Base-by-base conservation (phyloP, 208 protist genomes). In the Crithidia brevicula region DNA sequence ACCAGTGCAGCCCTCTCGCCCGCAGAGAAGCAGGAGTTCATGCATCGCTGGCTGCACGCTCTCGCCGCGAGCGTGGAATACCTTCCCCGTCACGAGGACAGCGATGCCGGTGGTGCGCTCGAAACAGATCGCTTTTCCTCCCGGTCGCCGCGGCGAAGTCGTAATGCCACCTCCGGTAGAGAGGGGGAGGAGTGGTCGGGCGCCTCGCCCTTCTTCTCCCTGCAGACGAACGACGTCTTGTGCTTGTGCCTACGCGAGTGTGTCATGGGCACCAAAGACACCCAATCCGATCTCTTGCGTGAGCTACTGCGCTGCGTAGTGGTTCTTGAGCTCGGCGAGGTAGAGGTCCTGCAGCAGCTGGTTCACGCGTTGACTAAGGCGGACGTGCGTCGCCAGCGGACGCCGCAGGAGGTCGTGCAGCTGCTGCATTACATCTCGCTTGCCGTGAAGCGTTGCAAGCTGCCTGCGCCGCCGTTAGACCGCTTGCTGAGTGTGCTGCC, bases 361-460 rank as follows among this genome's bases (percentile, higher is more conserved):
- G 68, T 65, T 15, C 62, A 78, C 25, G 36, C 52, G 18, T 50
- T 89, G 7, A 86, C 83, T 0, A 66, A 11, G 20, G 36, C 59
- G 4, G 47, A 77, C n/a, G 65, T 61, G 45, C 82, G 76, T 9
- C 45, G 58, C 23, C 47, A 31, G 4, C 69, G 57, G 8, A 66
- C 77, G 3, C n/a, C 52, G 0, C 40, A 27, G 3, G 79, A 85
- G 34, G 73, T 82, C 13, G 83, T 88, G 25, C 31, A 75, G 38
- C 46, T 85, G 8, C 54, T 92, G 7, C 73, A 75, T 10, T 36
- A 70, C 25, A 64, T 92, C 10, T 92, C 91, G 9, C 79, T 94
- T 1, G 83, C 83, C 5, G 76, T 85, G 43, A 89, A 92, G 63
- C 84, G 88, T 0, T 90, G 91, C 67, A 83, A 91, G 53, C 50